A percentile compares a stretch with the other conserved stretches of the same genome.
phyloP scores from a whole-genome alignment of 768 basidiomycete genomes.

The Rhizopogon rudus region DNA sequence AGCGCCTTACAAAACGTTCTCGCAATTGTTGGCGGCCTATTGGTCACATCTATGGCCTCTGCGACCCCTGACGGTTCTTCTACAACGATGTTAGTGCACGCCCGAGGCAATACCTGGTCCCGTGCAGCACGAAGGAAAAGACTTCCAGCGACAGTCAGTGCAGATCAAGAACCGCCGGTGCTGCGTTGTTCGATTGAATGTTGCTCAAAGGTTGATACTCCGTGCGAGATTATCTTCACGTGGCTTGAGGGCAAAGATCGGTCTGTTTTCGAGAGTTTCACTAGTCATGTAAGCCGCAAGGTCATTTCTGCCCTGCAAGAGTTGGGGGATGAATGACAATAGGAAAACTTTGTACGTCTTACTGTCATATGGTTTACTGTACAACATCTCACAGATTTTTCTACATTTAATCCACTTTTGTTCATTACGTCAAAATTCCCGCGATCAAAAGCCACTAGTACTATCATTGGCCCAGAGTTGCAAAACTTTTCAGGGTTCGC shows the following conservation, averaged over 20 bases:
- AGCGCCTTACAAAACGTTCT: slow-evolving; percentile 28
- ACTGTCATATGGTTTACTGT: too few relatives aligned
- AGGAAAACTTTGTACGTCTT: too few relatives aligned
- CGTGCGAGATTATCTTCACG: slow-evolving; percentile 18
- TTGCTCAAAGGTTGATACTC: slow-evolving; percentile 1
- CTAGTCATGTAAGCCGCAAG: slow-evolving; percentile 58
- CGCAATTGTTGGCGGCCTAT: slow-evolving; percentile 25
- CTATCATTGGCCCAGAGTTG: too few relatives aligned
- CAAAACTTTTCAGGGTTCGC: too few relatives aligned
- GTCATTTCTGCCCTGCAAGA: slow-evolving; percentile 13
- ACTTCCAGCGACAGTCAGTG: slow-evolving; percentile 4
- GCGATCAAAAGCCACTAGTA: too few relatives aligned
- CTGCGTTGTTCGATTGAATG: slow-evolving; percentile 24
- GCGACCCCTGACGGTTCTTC: slow-evolving; percentile 1
- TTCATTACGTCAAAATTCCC: too few relatives aligned
- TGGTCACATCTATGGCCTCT: slow-evolving; percentile 2
- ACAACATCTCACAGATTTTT: too few relatives aligned
- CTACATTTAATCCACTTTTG: too few relatives aligned
- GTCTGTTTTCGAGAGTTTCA: slow-evolving; percentile 59
- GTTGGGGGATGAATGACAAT: neutral
- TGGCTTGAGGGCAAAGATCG: slow-evolving; percentile 64
- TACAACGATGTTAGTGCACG: slow-evolving; percentile 21
- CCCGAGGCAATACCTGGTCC: slow-evolving; percentile 57
- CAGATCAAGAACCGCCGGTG: slow-evolving; percentile 4
- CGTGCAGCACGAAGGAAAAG: slow-evolving; percentile 54